These are phyloP conservation scores for Arachnopeziza araneosa DNA, from an alignment of 2,329 filamentous ascomycete species.

Conservation along the genomic window DNA sequence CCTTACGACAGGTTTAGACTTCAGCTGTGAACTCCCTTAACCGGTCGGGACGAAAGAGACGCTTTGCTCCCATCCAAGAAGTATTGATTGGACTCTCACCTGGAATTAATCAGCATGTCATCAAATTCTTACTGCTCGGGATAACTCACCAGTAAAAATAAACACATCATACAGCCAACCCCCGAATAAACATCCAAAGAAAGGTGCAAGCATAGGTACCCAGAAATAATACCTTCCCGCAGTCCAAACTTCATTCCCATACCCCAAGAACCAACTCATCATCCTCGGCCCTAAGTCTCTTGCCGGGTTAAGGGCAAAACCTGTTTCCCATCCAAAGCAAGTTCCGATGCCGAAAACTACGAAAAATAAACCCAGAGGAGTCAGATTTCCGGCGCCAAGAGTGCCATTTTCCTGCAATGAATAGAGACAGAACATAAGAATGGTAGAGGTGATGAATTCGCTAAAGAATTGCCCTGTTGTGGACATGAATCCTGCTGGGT, in stretches of 20 bases:
- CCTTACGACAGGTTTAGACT: not conserved
- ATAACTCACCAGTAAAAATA: constrained; percentile 34
- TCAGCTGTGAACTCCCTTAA: not conserved
- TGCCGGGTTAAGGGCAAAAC: constrained; percentile 69
- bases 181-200: constrained; percentile 58
- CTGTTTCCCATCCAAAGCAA: constrained; percentile 72
- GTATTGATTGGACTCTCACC: constrained; percentile 28
- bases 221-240: constrained; percentile 68
- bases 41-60: not conserved
- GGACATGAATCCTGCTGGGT: constrained; percentile 59
- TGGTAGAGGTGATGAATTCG: constrained; percentile 61
- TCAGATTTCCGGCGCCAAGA: constrained; percentile 43
- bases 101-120: not conserved
- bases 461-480: constrained; percentile 65
- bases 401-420: constrained; percentile 58
- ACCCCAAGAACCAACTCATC: constrained; percentile 62
- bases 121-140: not conserved
- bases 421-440: constrained; percentile 70
- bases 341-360: constrained; percentile 69
- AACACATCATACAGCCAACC: constrained; percentile 64
- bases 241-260: constrained; percentile 61
- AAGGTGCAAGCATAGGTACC: constrained; percentile 68
- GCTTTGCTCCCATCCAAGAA: constrained; percentile 26
- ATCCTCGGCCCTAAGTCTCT: constrained; percentile 65
- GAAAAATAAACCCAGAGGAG: constrained; percentile 62